Base-by-base conservation (phyloP, 2,329 filamentous ascomycete genomes). In the Sporothrix humicola region DNA sequence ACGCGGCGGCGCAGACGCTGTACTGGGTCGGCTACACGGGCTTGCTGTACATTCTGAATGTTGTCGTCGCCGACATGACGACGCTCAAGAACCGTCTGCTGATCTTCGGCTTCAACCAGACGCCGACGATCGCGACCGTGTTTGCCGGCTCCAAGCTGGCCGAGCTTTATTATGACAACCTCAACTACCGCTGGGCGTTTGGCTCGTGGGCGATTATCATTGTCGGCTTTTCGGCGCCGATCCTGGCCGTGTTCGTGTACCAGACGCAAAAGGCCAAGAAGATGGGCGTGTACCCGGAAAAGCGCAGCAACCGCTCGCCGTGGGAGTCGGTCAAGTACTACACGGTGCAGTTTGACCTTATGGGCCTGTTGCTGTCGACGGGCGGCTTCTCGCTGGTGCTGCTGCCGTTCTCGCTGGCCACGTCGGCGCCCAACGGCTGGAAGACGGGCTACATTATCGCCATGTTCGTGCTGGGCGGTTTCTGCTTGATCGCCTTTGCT, bases 41-140 rank as follows among this genome's bases (percentile, higher is more conserved):
- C 72, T 78, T 83, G 66, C 79, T 78, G 73, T 85, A 83, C 79
- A 82, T 79, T 73, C 77, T 83, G 15, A 83, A 81, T 31, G 85
- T 93, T 66, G 89, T 93, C 78, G 87, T 91, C 72, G 88, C 90
- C 73, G 91, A 93, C 77, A 91, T 89, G 1, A 90, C 90, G 2
- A 85, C 86, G 12, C 83, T 93, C 15, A 85, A 87, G 77, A 92
- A 91, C 80, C 87, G 91, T 79, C 88, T 87, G 15, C 82, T 93
- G 63, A 87, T 90, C 77, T 87, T 89, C 15, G 87, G 89, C 1
- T 85, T 92, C 75, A 88, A 89, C n/a, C 85, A 87, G 31, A 88
- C 91, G 2, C 91, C 91, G 0, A 91, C 90, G 78, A 86, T 93
- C 73, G 84, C 89, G 69, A 91, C 89, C 0, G 87, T 89, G 4